Percentiles rank a stretch among this genome's conserved stretches.
Conservation (phyloP, 441 rosid genomes). For the Mallotus repandus region DNA sequence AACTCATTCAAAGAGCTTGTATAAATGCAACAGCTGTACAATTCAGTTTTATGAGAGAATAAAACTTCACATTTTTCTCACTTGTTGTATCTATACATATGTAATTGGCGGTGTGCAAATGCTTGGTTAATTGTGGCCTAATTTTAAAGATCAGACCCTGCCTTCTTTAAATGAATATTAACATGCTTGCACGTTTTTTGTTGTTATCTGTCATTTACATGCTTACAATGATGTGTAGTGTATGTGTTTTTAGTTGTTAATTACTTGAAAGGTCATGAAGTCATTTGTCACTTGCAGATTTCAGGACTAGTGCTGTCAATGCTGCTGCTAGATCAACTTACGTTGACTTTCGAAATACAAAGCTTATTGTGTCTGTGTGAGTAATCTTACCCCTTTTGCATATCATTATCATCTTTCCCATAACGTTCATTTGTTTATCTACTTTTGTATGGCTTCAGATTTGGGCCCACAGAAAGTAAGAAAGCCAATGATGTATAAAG, state of each 20-base stretch:
- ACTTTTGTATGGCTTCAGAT: constrained; percentile 38
- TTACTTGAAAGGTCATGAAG: background rate
- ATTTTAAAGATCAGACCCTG: background rate
- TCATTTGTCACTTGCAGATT: constrained; percentile 44
- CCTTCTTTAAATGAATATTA: background rate
- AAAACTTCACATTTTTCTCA: no score
- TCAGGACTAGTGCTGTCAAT: constrained; percentile 79
- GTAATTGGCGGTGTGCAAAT: background rate
- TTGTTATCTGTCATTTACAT: background rate
- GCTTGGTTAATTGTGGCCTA: no score
- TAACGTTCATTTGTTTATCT: constrained; percentile 7
- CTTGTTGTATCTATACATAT: no score
- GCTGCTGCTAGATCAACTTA: constrained; percentile 96
- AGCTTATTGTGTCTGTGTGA: constrained; percentile 95
- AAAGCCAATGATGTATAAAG: constrained; percentile 90
- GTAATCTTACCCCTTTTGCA: constrained; percentile 31
- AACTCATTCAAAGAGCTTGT: no score
- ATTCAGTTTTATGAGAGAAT: no score
- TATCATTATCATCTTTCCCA: background rate
- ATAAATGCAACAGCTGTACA: no score
- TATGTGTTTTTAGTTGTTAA: background rate
- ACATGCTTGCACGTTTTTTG: background rate
- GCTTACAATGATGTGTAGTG: background rate
- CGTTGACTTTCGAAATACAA: constrained; percentile 89
- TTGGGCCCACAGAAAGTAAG: constrained; percentile 98